phyloP scores from a whole-genome alignment of 2,329 filamentous ascomycete species.

The Onygenales sp. region DNA sequence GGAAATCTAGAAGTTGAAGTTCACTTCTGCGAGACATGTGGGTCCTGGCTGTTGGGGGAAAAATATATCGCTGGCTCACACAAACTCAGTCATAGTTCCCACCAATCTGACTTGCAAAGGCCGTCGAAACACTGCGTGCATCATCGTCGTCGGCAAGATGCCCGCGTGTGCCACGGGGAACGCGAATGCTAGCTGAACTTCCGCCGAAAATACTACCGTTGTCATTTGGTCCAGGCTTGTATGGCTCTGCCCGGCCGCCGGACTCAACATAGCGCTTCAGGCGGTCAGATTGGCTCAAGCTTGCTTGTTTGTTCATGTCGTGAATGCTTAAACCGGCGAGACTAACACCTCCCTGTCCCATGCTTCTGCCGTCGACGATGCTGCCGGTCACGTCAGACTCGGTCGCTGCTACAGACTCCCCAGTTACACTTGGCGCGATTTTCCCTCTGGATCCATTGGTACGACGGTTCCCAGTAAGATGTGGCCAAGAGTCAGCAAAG shows the following conservation, averaged over 20 bases:
- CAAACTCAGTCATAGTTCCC: slow-evolving; percentile 49
- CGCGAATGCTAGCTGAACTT: slow-evolving; percentile 45
- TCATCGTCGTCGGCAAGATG: slow-evolving; percentile 65
- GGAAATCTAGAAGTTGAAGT: neutral
- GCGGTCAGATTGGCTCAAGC: slow-evolving; percentile 75
- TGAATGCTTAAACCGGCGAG: slow-evolving; percentile 72
- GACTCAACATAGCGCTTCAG: slow-evolving; percentile 91
- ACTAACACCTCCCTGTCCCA: slow-evolving; percentile 74
- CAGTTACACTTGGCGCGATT: slow-evolving; percentile 67
- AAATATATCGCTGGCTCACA: neutral
- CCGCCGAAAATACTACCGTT: slow-evolving; percentile 57
- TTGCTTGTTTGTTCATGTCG: slow-evolving; percentile 60
- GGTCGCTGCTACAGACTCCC: slow-evolving; percentile 84
- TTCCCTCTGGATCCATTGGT: slow-evolving; percentile 56
- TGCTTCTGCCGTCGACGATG: slow-evolving; percentile 63
- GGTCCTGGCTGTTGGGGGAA: slow-evolving; percentile 4
- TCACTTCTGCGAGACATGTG: neutral
- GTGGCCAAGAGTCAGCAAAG: slow-evolving; percentile 86
- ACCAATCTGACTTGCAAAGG: slow-evolving; percentile 90
- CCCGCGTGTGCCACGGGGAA: slow-evolving; percentile 35
- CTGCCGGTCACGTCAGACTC: slow-evolving; percentile 79
- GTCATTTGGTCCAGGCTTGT: slow-evolving; percentile 42
- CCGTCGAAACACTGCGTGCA: slow-evolving; percentile 89
- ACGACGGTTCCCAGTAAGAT: slow-evolving; percentile 61
- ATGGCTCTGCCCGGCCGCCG: slow-evolving; percentile 55